Conservation (phyloP, 164 flowering plant genomes). For the Macadamia integrifolia region DNA sequence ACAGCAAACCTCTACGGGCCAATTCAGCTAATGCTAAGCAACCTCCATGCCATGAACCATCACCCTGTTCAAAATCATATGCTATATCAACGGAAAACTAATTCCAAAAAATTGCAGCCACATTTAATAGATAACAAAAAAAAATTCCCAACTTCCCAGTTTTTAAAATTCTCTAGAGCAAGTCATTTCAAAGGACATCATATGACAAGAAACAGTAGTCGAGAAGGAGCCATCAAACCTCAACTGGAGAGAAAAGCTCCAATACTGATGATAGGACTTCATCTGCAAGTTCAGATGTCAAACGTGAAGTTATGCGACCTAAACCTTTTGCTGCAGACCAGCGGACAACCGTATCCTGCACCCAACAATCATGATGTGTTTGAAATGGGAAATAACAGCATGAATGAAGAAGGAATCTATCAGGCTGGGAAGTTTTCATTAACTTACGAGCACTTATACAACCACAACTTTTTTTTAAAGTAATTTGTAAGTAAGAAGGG, state of each 20-base stretch:
- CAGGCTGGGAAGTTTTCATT: no score
- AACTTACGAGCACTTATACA: no score
- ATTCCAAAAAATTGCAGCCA: neutral
- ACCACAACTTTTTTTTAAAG: no score
- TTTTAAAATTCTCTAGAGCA: neutral
- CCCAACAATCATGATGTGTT: constrained; percentile 3
- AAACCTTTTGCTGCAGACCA: constrained; percentile 99
- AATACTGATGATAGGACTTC: constrained; percentile 79
- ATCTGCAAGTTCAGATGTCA: constrained; percentile 72
- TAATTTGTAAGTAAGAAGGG: no score
- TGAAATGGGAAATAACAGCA: neutral
- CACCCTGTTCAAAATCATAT: constrained; percentile 53
- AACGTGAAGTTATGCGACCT: constrained; percentile 81
- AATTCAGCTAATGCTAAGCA: constrained; percentile 96
- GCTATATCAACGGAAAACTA: constrained; percentile 1
- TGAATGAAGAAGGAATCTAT: no score
- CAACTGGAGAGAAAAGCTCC: constrained; percentile 80
- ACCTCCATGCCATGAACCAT: constrained; percentile 99
- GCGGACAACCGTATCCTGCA: constrained; percentile 94
- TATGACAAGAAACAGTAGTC: neutral
- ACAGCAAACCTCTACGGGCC: constrained; percentile 90
- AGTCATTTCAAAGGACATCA: neutral
- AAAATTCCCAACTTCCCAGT: no score
- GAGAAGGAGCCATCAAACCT: constrained; percentile 40
- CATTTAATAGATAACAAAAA: neutral